Base-by-base conservation (phyloP, 192 early-diverging fungal species). In the Podila verticillata region DNA sequence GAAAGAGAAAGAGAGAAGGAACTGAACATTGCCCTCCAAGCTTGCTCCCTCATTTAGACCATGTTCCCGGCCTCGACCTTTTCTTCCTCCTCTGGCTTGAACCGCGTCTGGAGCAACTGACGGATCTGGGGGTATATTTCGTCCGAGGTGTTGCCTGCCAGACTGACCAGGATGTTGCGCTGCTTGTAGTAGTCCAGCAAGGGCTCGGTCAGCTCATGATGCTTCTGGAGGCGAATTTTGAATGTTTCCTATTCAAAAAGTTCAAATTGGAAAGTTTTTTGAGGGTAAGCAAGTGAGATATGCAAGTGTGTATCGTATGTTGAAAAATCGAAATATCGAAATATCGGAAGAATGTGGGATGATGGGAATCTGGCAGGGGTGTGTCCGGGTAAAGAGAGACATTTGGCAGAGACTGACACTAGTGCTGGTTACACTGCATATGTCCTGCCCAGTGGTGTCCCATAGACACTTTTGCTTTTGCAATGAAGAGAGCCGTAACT, bases 111-210 rank as follows among this genome's bases (percentile, higher is more conserved):
- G 2, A 80, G 56, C 24, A 80, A 61, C 6, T 80, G 69, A 17
- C 70, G 70, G 66, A 99, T 91, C 85, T 95, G 87, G 7, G 97
- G 97, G 82, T 92, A 97, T 78, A 99, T 97, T 73, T 94, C 89
- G 64, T 97, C 97, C 19, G 95, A 96, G 8, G 97, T 97, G 6
- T 85, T 82, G 32, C 96, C 97, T 4, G 71, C 57, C 68, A 96
- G 91, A 60, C 86, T 90, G 19, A 88, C 74, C 44, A 98, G 85
- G 36, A 94, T 86, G 29, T 90, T 88, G 4, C 82, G 72, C 20
- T 79, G 63, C 24, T 74, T 66, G 71, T 98, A 99, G 79, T 96
- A 94, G n/a, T 95, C 90, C 54, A 96, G 83, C 69, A 99, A 72
- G 35, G 97, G 97, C 74, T 85, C 79, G 1, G 96, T 96, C 82